A percentile compares a stretch with the other conserved stretches of the same genome.
Conservation (phyloP, 2,329 filamentous ascomycete species). For the Trichoderma koningii region DNA sequence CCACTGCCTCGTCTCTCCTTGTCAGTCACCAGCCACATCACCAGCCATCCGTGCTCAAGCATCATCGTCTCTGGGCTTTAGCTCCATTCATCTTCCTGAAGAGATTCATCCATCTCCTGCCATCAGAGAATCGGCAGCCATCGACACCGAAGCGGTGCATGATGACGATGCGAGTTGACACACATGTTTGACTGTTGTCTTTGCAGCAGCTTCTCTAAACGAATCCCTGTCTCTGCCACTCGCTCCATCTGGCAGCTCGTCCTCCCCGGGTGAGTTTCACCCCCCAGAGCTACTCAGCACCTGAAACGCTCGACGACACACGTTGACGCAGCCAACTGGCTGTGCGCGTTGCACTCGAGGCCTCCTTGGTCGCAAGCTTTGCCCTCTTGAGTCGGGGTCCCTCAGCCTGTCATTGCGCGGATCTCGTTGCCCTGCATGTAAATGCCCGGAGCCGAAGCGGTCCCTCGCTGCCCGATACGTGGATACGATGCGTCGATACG, state of each 20-base stretch:
- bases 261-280: constrained; percentile 15
- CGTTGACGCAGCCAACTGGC: constrained; percentile 2
- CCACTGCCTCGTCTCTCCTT: not conserved
- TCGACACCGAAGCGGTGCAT: not conserved
- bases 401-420: not conserved
- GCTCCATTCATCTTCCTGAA: not conserved
- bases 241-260: not conserved
- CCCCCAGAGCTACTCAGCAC: constrained; percentile 1
- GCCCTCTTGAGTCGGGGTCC: not conserved
- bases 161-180: not conserved
- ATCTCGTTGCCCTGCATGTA: not conserved
- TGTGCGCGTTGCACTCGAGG: constrained; percentile 4
- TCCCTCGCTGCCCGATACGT: not conserved
- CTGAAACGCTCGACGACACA: constrained; percentile 25
- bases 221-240: not conserved
- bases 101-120: not conserved
- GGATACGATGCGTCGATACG: not conserved
- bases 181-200: constrained; percentile 2
- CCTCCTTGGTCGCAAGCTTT: constrained; percentile 24
- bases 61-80: not conserved
- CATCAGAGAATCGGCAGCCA: not conserved
- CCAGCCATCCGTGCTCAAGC: constrained; percentile 1
- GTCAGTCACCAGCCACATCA: not conserved
- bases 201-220: not conserved
- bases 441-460: not conserved